phyloP scores from a whole-genome alignment of 257 asterid genomes.

The Euphrasia confusa region DNA sequence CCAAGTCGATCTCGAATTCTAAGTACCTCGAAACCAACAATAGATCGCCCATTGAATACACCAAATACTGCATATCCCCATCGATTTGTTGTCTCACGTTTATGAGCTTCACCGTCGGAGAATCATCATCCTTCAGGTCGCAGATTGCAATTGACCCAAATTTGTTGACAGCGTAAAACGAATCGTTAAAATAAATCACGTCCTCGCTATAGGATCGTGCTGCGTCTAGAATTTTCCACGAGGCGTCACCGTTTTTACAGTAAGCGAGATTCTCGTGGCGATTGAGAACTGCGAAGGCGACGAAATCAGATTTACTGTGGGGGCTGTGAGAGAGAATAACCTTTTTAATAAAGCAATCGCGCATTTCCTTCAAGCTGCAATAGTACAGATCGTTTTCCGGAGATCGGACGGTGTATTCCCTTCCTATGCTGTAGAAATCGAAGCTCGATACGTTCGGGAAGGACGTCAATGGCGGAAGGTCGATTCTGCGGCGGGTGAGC shows the following conservation, averaged over 20 bases:
- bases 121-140: conserved; percentile 36
- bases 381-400: conserved; percentile 28
- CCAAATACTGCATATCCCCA: conserved; percentile 74
- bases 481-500: conserved; percentile 48
- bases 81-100: conserved; percentile 29
- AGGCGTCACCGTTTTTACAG: conserved; percentile 40
- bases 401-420: conserved; percentile 50
- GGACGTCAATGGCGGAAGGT: conserved; percentile 54
- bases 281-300: conserved; percentile 51
- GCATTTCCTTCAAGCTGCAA: conserved; percentile 51
- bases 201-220: conserved; percentile 54
- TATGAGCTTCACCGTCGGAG: conserved; percentile 36
- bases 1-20: conserved; percentile 44
- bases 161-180: conserved; percentile 50
- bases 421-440: conserved; percentile 51
- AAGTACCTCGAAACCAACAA: conserved; percentile 52
- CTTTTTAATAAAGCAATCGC: conserved; percentile 61
- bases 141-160: conserved; percentile 50
- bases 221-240: conserved; percentile 49
- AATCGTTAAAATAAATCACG: conserved; percentile 43
- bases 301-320: conserved; percentile 26
- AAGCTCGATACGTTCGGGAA: conserved; percentile 57
- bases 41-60: conserved; percentile 57
- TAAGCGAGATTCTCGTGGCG: conserved; percentile 46
- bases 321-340: conserved; percentile 60